Percentiles rank a stretch among this genome's conserved stretches.
Evolutionary conservation across 2,329 filamentous ascomycete genomes (phyloP).

Genomic region (Fusarium penzigii): DNA sequence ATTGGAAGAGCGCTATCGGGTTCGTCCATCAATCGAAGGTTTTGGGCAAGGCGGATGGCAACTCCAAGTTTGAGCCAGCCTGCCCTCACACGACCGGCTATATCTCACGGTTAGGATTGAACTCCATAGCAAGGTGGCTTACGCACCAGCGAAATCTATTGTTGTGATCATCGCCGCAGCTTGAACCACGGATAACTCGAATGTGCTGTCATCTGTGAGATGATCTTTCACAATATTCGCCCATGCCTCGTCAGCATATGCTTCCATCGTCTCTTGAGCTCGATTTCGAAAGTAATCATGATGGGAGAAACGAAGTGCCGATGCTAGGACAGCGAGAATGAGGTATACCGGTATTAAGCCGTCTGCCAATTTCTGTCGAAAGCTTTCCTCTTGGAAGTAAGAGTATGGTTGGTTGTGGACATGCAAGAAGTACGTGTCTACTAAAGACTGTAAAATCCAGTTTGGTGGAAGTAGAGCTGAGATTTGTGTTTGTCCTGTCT

Average conservation of each 20-base stretch:
- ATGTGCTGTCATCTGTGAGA: conserved; percentile 4
- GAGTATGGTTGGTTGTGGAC: conserved; percentile 12
- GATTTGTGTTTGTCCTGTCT: neutral
- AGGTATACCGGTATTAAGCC: conserved; percentile 6
- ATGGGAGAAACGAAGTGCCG: conserved; percentile 5
- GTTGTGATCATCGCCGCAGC: conserved; percentile 6
- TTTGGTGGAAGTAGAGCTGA: conserved; percentile 1
- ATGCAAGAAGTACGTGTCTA: conserved; percentile 9
- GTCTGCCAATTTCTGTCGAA: conserved; percentile 1
- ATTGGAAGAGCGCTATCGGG: conserved; percentile 16
- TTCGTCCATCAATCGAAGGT: conserved; percentile 35
- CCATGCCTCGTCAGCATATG: conserved; percentile 12
- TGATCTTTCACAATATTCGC: conserved; percentile 7
- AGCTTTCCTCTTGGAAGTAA: conserved; percentile 12
- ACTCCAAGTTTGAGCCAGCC: conserved; percentile 40
- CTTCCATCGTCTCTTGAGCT: conserved; percentile 5
- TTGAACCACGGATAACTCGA: conserved; percentile 6
- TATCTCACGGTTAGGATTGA: neutral
- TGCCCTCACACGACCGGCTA: conserved; percentile 15
- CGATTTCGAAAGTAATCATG: conserved; percentile 2
- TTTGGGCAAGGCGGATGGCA: conserved; percentile 36
- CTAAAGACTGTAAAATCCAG: conserved; percentile 1
- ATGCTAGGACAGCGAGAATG: conserved; percentile 8
- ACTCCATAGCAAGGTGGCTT: neutral
- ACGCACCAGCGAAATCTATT: conserved; percentile 11